Conservation (phyloP, 2,329 filamentous ascomycete species). For the Fusarium sp. region DNA sequence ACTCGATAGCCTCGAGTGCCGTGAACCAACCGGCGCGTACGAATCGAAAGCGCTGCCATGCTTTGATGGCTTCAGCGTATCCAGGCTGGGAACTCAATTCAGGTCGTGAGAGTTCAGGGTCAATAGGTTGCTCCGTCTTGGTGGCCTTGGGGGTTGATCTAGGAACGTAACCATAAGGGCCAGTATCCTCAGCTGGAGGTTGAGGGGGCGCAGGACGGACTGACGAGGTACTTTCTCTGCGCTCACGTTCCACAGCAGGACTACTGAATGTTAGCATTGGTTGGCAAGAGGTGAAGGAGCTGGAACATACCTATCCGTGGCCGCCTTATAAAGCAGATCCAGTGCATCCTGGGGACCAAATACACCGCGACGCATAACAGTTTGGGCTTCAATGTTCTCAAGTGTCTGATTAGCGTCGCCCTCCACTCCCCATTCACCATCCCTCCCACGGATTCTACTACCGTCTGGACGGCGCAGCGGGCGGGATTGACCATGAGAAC, state of each 20-base stretch:
- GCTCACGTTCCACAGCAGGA: constrained; percentile 46
- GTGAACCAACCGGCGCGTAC: constrained; percentile 98
- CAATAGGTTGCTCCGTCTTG: constrained; percentile 59
- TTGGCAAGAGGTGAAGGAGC: constrained; percentile 11
- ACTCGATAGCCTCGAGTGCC: constrained; percentile 90
- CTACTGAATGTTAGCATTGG: constrained; percentile 35
- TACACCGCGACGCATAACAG: constrained; percentile 79
- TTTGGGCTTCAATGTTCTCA: constrained; percentile 76
- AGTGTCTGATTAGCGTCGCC: constrained; percentile 74
- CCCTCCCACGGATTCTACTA: constrained; percentile 47
- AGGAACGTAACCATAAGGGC: constrained; percentile 41
- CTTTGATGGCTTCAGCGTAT: constrained; percentile 80
- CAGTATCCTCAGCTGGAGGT: constrained; percentile 35
- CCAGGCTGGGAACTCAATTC: constrained; percentile 66
- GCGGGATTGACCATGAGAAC: constrained; percentile 75
- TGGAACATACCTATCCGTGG: constrained; percentile 70
- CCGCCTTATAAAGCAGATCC: constrained; percentile 91
- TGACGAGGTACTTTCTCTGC: constrained; percentile 42
- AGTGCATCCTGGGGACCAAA: constrained; percentile 95
- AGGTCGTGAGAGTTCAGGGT: constrained; percentile 63
- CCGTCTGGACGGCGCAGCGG: constrained; percentile 75
- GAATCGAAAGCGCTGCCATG: constrained; percentile 94
- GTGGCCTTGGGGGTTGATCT: constrained; percentile 31
- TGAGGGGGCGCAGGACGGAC: constrained; percentile 35
- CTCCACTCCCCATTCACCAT: constrained; percentile 58